Evolutionary conservation across 345 rosid genomes (phyloP).

Genomic region (Aquilaria yunnanensis): DNA sequence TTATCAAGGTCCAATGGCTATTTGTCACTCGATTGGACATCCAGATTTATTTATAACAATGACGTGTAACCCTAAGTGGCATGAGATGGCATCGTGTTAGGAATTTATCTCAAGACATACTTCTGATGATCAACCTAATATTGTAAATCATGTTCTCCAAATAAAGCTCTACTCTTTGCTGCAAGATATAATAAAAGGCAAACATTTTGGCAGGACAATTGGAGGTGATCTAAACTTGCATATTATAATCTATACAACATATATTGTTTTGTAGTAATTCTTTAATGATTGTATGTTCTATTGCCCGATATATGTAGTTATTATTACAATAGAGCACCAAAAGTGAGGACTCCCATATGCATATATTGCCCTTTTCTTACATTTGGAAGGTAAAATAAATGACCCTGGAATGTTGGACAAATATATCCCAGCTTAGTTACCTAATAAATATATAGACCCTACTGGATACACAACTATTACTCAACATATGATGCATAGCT

Average conservation of each 20-base stretch:
- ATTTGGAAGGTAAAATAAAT: background rate
- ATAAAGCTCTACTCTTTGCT: background rate
- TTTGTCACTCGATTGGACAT: background rate
- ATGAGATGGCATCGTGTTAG: background rate
- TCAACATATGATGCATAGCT: background rate
- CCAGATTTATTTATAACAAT: background rate
- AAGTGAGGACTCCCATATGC: background rate
- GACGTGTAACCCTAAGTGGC: background rate
- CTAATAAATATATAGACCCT: background rate
- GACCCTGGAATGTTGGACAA: background rate
- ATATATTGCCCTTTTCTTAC: background rate
- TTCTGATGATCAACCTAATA: background rate
- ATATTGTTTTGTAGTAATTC: background rate
- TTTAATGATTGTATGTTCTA: background rate
- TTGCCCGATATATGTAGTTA: background rate
- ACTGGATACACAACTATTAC: background rate
- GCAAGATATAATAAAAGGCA: background rate
- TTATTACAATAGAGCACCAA: background rate
- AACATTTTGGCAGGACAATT: background rate
- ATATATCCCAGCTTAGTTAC: background rate
- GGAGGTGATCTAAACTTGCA: background rate
- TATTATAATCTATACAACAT: background rate
- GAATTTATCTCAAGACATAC: background rate
- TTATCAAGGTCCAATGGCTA: background rate
- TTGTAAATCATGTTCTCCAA: background rate